Base-by-base conservation (phyloP, 2,329 filamentous ascomycete species). In the Colletotrichum camelliae region DNA sequence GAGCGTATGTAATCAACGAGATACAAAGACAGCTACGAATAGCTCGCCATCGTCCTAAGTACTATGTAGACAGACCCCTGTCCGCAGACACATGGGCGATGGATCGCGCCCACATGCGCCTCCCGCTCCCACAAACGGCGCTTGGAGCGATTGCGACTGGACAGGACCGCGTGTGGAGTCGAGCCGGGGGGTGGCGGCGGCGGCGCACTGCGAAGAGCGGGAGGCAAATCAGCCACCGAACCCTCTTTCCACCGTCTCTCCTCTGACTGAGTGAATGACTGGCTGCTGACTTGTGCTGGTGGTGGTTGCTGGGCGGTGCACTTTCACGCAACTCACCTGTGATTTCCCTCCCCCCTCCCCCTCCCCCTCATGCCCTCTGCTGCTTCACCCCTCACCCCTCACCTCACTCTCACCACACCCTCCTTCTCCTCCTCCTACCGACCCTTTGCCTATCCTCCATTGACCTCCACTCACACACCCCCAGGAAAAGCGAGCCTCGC, bases 121-220 rank as follows among this genome's bases (percentile, higher is more conserved):
- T 70, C 66, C 71, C 66, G 66, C 65, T 58, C 66, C 60, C 39
- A 48, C 61, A 16, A 70, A 74, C 66, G 71, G 71, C 71, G 71
- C 71, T 74, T 71, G 72, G 72, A 71, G 72, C 67, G 67, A 74
- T 74, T 60, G 67, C 60, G 72, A 70, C 72, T 70, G 67, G 67
- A 31, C 72, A 48, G 33, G 57, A 67, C 21, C 57, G 29, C 29
- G 29, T 18, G 58, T 61, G 16, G 27, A 21, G 57, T 18, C 15
- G 37, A 8, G 4, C 65, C 55, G 65, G 37, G 70, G 39, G 39
- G 39, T 18, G 39, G 18, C 39, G 39, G 39, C 39, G 39, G 39
- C 39, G 39, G 39, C 39, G 39, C 18, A 48, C 39, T 48, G 39
- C 39, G 39, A 48, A 48, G 39, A 52, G 58, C 58, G 67, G 67